Evolutionary conservation across 768 basidiomycete species (phyloP).

Genomic region (Mycena vulgaris): DNA sequence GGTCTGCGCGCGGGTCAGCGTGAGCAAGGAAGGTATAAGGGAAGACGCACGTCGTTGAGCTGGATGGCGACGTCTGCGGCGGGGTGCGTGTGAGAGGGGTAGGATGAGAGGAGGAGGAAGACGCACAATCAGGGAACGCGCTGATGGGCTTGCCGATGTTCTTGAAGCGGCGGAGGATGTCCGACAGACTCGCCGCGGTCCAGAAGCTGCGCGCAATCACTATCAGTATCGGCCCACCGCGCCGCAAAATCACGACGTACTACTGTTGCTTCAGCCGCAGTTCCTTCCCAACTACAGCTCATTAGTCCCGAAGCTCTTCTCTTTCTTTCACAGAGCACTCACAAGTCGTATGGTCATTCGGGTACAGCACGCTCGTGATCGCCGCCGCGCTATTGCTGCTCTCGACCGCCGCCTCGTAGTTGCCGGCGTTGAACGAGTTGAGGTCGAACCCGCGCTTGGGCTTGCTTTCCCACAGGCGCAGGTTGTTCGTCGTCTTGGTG

Average conservation of each 20-base stretch:
- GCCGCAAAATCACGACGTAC: slow-evolving; percentile 46
- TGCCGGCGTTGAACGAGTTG: slow-evolving; percentile 96
- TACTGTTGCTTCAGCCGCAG: slow-evolving; percentile 96
- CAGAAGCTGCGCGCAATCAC: slow-evolving; percentile 68
- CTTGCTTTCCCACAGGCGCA: slow-evolving; percentile 88
- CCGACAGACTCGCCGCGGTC: slow-evolving; percentile 90
- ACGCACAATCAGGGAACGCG: slow-evolving; percentile 87
- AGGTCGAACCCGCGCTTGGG: slow-evolving; percentile 94
- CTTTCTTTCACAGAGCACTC: no score
- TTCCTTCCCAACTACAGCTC: slow-evolving; percentile 81
- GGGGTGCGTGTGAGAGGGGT: slow-evolving; percentile 11
- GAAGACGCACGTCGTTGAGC: slow-evolving; percentile 85
- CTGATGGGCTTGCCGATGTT: slow-evolving; percentile 85
- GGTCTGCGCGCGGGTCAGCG: slow-evolving; percentile 66
- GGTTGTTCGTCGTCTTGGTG: slow-evolving; percentile 91
- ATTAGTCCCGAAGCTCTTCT: no score
- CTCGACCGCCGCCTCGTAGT: slow-evolving; percentile 93
- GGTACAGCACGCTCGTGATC: slow-evolving; percentile 96
- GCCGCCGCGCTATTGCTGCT: slow-evolving; percentile 92
- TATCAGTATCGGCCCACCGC: not conserved
- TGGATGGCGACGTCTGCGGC: slow-evolving; percentile 88
- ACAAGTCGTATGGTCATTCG: slow-evolving; percentile 88
- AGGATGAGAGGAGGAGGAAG: not conserved
- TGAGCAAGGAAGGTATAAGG: not conserved
- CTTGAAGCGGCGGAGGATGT: slow-evolving; percentile 95